These are phyloP conservation scores for Corchorus olitorius DNA, from an alignment of 345 rosid genomes.

Conservation along the genomic window DNA sequence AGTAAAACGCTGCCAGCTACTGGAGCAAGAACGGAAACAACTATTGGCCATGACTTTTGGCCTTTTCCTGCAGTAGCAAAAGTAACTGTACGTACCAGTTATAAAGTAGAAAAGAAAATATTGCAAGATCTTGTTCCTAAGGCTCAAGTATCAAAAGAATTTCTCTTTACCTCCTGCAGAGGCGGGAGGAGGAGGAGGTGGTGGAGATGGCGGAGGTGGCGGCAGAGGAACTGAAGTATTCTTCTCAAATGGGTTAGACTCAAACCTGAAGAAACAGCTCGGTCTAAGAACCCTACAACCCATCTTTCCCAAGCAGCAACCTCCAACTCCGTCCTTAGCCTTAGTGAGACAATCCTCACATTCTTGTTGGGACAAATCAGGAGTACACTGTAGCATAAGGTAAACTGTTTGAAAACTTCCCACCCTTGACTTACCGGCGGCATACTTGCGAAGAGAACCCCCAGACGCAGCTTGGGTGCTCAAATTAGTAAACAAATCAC, in stretches of 20 bases:
- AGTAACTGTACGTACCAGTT: background rate
- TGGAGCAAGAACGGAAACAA: slow-evolving; percentile 23
- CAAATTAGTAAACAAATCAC: slow-evolving; percentile 15
- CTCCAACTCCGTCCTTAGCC: slow-evolving; percentile 22
- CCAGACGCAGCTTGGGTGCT: background rate
- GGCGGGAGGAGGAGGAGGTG: too few relatives aligned
- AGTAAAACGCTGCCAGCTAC: slow-evolving; percentile 4
- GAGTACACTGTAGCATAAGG: slow-evolving; percentile 55
- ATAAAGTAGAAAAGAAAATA: background rate
- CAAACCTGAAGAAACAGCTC: slow-evolving; percentile 29
- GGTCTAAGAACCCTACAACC: slow-evolving; percentile 34
- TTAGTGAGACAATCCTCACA: slow-evolving; percentile 39
- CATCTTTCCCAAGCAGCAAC: slow-evolving; percentile 32
- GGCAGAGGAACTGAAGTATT: background rate
- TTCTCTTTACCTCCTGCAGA: background rate
- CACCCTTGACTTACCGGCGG: background rate
- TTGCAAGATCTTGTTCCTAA: background rate
- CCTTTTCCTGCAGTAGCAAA: slow-evolving; percentile 18
- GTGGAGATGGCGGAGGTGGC: background rate
- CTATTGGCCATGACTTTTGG: background rate
- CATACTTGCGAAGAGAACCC: background rate
- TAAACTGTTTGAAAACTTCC: slow-evolving; percentile 17
- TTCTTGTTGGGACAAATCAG: slow-evolving; percentile 40
- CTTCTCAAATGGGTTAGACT: slow-evolving; percentile 15
- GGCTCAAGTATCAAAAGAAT: too few relatives aligned